A percentile compares a stretch with the other conserved stretches of the same genome.
Evolutionary conservation across 768 basidiomycete genomes (phyloP).

Genomic region (Auricularia heimuer): DNA sequence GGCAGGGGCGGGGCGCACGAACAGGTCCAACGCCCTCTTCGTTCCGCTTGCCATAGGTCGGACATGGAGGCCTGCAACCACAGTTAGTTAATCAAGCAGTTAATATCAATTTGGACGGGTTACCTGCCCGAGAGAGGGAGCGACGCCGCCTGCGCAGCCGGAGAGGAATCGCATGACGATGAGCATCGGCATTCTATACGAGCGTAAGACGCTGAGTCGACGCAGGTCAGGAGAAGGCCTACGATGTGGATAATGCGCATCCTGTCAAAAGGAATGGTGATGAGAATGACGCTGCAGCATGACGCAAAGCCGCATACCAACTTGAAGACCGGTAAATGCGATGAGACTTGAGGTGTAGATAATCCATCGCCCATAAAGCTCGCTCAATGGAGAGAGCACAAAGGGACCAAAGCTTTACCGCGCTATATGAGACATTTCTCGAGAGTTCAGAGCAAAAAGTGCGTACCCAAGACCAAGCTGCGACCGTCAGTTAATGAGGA

Average conservation of each 20-base stretch:
- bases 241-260: conserved; percentile 3
- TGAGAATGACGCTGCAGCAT: not conserved
- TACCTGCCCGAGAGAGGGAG: not conserved
- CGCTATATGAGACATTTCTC: not conserved
- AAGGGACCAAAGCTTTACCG: conserved; percentile 1
- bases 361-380: conserved; percentile 3
- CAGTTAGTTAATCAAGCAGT: too few relatives aligned
- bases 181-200: conserved; percentile 3
- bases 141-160: not conserved
- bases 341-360: conserved; percentile 1
- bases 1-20: not conserved
- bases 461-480: not conserved
- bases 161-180: conserved; percentile 1
- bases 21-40: conserved; percentile 3
- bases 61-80: conserved; percentile 4
- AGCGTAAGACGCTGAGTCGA: too few relatives aligned
- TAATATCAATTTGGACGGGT: too few relatives aligned
- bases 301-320: not conserved
- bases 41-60: conserved; percentile 1
- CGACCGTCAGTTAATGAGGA: not conserved
- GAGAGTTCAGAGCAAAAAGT: not conserved
- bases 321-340: not conserved
- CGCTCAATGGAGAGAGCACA: conserved; percentile 1
- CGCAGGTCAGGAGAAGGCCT: not conserved
- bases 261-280: not conserved